Base-by-base conservation (phyloP, 768 basidiomycete species). In the Xerocomellus dryophilus region DNA sequence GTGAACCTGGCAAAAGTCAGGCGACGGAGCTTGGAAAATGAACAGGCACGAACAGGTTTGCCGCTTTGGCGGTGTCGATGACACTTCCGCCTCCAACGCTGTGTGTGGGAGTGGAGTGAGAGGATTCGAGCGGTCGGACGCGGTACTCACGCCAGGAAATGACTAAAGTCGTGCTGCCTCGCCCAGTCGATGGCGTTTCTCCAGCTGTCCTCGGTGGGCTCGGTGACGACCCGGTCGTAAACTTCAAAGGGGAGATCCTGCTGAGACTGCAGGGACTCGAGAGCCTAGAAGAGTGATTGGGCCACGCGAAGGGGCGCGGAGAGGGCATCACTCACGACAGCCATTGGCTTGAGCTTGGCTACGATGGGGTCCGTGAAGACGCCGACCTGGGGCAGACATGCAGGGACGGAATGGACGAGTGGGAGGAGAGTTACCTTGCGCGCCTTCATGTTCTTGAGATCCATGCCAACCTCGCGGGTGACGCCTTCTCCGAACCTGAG, bases 1-100 rank as follows among this genome's bases (percentile, higher is more conserved):
- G 89, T 80, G 71, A 94, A 95, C 54, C 90, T 92, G 56, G 10
- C 3, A 20, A 20, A 14, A 40, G 51, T 66, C 39, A 58, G 49
- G 50, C n/a, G 15, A 44, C 8, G 43, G 3, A 15, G 0, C 4
- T 5, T 20, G 23, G 44, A 38, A 32, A n/a, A 29, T 12, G 36
- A n/a, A 34, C n/a, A 20, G 9, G 38, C 17, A 62, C 79, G 47
- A 66, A 90, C 82, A 98, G 64, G 72, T 98, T 98, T 31, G 96
- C 94, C 7, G 93, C 84, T 69, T 98, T 98, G 49, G 94, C 90
- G 0, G 94, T 97, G 67, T 97, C 95, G 66, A 97, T 97, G 23
- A 93, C 90, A 63, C 90, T 93, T 59, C 93, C 93, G n/a, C 93
- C 93, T 57, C 93, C 92, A 29, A 94, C 86, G 38, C 91, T 65